Evolutionary conservation across 257 asterid species (phyloP), one percentile per base, ranked within the genome.

Genomic region (Gynochthodes officinalis): DNA sequence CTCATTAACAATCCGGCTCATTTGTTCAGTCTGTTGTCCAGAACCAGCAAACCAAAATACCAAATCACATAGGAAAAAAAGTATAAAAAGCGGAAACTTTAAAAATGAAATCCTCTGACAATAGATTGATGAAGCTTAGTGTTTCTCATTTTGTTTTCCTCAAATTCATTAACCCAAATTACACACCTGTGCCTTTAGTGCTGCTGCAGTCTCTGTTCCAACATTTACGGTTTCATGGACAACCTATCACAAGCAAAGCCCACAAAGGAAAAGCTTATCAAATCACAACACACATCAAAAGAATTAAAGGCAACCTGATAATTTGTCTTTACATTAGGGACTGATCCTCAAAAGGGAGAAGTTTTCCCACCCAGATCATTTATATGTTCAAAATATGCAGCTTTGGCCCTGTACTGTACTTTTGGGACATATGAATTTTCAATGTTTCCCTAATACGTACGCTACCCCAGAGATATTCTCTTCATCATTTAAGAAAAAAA

Each of bases 161-260:
- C 27, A 23, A 53, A 53, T 19, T 16, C 42, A 6, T 46, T 73
- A 57, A 42, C 2, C 57, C 74, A 54, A 77, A 78, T 72, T 73
- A 85, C 88, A 64, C 70, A 95, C 99, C 98, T 95, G 99, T 73
- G 97, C 92, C 87, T 95, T 95, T 63, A 95, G 93, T 77, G 98
- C 92, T 53, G 96, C 95, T 50, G 99, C 98, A 68, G 99, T 90
- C 76, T 95, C 96, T 10, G 98, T 92, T 73, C 99, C 99, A 76
- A 92, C 98, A 70, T 87, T 82, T 69, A 95, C 35, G 37, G 99
- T 90, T 11, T 90, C 91, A 55, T 88, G 98, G 80, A 95, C 98
- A 85, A 95, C 99, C 99, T 95, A 80, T 37, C 60, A 72, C 73
- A 76, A 74, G 71, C 18, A 67, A 77, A 76, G 62, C 53, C 75